Percentiles rank a stretch among this genome's conserved stretches.
Conservation (phyloP, 2,329 filamentous ascomycete genomes). For the Byssothecium circinans region DNA sequence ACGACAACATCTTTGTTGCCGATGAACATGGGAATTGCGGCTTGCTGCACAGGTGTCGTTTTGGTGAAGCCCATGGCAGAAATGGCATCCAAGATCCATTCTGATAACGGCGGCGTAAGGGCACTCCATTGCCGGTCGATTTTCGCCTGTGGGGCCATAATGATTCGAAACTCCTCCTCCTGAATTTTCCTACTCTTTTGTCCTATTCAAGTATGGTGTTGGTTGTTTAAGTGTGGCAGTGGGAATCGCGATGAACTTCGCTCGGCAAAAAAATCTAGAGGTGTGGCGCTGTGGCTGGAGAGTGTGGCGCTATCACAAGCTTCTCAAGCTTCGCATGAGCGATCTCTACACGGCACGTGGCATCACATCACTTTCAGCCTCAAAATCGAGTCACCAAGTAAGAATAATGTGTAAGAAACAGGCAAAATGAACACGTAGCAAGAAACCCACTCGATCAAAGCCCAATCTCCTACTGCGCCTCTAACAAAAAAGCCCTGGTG, state of each 20-base stretch:
- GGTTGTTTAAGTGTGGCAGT: not conserved
- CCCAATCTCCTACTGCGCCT: too few relatives aligned
- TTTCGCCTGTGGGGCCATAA: constrained; percentile 40
- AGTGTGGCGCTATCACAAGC: constrained; percentile 8
- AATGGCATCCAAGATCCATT: constrained; percentile 86
- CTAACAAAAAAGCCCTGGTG: not conserved
- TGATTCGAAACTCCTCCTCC: not conserved
- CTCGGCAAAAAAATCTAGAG: constrained; percentile 21
- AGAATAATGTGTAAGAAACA: not conserved
- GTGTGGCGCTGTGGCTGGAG: constrained; percentile 6
- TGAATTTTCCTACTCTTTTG: constrained; percentile 1
- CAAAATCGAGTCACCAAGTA: not conserved
- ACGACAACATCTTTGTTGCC: constrained; percentile 91
- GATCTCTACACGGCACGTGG: too few relatives aligned
- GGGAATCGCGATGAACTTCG: constrained; percentile 7
- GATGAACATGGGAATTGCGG: constrained; percentile 84
- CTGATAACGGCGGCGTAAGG: constrained; percentile 68
- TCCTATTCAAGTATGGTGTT: not conserved
- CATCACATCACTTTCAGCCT: not conserved
- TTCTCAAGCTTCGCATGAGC: not conserved
- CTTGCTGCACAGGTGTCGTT: constrained; percentile 94
- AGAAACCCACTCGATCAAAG: not conserved
- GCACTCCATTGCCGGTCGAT: constrained; percentile 64
- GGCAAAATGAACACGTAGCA: not conserved
- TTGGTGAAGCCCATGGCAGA: constrained; percentile 80